These are phyloP conservation scores for Lactarius deliciosus DNA, from an alignment of 768 basidiomycete genomes.

Conservation along the genomic window DNA sequence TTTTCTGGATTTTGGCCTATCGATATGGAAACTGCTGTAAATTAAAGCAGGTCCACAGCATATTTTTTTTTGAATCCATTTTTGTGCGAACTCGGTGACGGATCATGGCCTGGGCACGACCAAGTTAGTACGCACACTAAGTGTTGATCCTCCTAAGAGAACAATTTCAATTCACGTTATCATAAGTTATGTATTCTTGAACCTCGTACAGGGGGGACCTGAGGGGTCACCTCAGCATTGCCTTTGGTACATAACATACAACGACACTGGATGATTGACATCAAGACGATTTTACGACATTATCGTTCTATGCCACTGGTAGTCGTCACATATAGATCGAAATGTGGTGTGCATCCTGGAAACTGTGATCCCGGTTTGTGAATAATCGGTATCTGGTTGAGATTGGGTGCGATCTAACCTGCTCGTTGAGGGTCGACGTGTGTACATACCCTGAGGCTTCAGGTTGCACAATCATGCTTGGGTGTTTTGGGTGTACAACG, in stretches of 20 bases:
- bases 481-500: constrained; percentile 90
- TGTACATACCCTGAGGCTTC: background rate
- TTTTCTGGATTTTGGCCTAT: too few relatives aligned
- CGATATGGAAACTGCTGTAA: too few relatives aligned
- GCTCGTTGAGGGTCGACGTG: background rate
- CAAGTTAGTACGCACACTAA: constrained; percentile 52
- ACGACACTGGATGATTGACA: constrained; percentile 70
- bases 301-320: background rate
- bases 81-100: background rate
- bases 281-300: constrained; percentile 66
- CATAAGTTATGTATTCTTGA: constrained; percentile 79
- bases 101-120: too few relatives aligned
- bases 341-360: constrained; percentile 63
- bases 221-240: constrained; percentile 63
- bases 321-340: background rate
- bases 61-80: too few relatives aligned
- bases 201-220: constrained; percentile 71
- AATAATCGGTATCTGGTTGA: constrained; percentile 65
- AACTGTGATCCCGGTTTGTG: constrained; percentile 79
- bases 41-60: too few relatives aligned
- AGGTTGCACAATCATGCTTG: constrained; percentile 73
- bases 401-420: constrained; percentile 53
- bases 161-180: constrained; percentile 64
- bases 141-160: constrained; percentile 78
- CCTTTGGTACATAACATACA: constrained; percentile 89